Evolutionary conservation across 2,329 filamentous ascomycete species (phyloP).

Genomic region (Apiospora malaysiana): DNA sequence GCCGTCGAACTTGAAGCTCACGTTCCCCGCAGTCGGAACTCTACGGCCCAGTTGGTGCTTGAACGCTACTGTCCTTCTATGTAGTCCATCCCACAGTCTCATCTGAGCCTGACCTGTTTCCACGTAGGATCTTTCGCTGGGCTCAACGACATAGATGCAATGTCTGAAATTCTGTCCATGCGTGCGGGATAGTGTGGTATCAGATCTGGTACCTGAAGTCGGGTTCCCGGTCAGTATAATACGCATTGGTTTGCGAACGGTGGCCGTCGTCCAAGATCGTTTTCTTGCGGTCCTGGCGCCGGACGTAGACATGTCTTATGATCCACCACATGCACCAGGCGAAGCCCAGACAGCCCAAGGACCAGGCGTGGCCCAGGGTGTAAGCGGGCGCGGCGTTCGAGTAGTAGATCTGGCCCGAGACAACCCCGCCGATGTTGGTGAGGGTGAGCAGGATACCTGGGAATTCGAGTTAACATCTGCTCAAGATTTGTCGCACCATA

Average conservation of each 20-base stretch:
- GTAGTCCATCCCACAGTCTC: too few relatives aligned
- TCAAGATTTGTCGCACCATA: neutral
- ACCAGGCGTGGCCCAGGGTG: conserved; percentile 43
- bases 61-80: too few relatives aligned
- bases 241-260: conserved; percentile 50
- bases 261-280: conserved; percentile 42
- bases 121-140: too few relatives aligned
- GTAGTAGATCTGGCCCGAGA: conserved; percentile 39
- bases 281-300: conserved; percentile 40
- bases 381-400: conserved; percentile 32
- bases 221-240: conserved; percentile 53
- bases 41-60: too few relatives aligned
- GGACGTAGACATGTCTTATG: conserved; percentile 38
- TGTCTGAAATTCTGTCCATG: too few relatives aligned
- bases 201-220: conserved; percentile 57
- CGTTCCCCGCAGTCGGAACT: too few relatives aligned
- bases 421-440: conserved; percentile 35
- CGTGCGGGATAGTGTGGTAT: neutral
- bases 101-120: too few relatives aligned
- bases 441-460: conserved; percentile 31
- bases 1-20: too few relatives aligned
- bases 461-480: neutral
- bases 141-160: too few relatives aligned
- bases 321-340: conserved; percentile 47
- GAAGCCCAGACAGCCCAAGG: conserved; percentile 41